phyloP scores from a whole-genome alignment of 345 rosid genomes.

The Sisymbrium irio region DNA sequence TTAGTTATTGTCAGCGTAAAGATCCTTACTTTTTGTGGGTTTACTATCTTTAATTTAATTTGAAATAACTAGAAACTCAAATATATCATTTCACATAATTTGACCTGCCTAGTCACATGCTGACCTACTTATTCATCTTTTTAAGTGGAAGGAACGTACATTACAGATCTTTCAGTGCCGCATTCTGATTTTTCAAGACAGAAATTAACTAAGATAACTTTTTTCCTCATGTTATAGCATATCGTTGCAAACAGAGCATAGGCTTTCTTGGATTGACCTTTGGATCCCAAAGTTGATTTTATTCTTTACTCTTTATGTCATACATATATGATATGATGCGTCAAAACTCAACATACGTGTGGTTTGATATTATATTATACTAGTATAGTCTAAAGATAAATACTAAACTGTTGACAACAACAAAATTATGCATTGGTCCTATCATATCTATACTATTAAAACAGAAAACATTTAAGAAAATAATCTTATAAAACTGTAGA shows the following conservation, averaged over 20 bases:
- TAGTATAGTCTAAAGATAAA: too few species aligned
- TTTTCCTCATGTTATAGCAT: not conserved
- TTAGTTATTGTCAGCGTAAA: not conserved
- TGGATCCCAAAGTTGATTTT: not conserved
- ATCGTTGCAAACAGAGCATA: not conserved
- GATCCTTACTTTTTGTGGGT: not conserved
- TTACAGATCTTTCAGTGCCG: not conserved
- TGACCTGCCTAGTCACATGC: constrained; percentile 11
- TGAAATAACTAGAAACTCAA: not conserved
- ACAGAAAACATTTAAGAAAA: too few species aligned
- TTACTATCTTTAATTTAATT: not conserved
- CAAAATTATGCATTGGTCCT: too few species aligned
- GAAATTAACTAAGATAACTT: not conserved
- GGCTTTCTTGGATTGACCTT: not conserved
- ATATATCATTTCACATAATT: not conserved
- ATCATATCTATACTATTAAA: too few species aligned
- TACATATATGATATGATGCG: not conserved
- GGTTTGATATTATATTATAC: too few species aligned
- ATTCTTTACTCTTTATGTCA: not conserved
- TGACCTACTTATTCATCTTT: not conserved
- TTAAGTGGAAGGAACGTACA: not conserved
- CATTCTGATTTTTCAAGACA: not conserved
- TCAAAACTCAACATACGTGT: not conserved
- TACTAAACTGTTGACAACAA: too few species aligned
- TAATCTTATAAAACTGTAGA: too few species aligned